These are phyloP conservation scores for Furcasterigmium sp. DNA, from an alignment of 2,329 filamentous ascomycete genomes.

Conservation along the genomic window DNA sequence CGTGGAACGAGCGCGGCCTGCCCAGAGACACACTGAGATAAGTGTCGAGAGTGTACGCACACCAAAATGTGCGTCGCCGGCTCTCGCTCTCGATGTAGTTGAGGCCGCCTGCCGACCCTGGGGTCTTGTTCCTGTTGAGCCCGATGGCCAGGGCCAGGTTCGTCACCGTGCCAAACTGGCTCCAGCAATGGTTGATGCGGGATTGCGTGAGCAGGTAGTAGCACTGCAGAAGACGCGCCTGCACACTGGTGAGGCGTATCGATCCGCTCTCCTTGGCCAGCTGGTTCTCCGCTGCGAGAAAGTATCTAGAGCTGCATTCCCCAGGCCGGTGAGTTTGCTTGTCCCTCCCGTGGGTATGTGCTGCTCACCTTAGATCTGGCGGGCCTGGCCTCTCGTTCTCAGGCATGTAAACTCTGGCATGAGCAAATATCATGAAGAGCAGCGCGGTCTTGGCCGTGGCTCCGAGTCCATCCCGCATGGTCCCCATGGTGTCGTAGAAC, in stretches of 20 bases:
- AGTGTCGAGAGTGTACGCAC: conserved; percentile 57
- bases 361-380: conserved; percentile 7
- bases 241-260: conserved; percentile 31
- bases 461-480: conserved; percentile 17
- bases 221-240: conserved; percentile 35
- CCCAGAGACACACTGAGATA: conserved; percentile 60
- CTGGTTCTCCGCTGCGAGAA: conserved; percentile 29
- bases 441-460: conserved; percentile 30
- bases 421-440: conserved; percentile 46
- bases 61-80: conserved; percentile 52
- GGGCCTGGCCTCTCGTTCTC: conserved; percentile 5
- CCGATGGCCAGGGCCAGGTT: conserved; percentile 33
- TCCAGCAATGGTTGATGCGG: conserved; percentile 43
- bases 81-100: conserved; percentile 32
- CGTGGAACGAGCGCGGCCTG: conserved; percentile 54
- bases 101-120: conserved; percentile 13
- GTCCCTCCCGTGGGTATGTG: not conserved
- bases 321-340: not conserved
- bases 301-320: conserved; percentile 21
- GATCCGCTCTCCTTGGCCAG: conserved; percentile 30
- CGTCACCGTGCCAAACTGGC: conserved; percentile 34
- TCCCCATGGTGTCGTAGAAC: conserved; percentile 28
- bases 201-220: conserved; percentile 38
- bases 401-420: conserved; percentile 35
- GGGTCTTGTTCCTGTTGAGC: conserved; percentile 26